Evolutionary conservation across 1,139 yeast species (phyloP).

Genomic region (Suhomyces choctaworum): DNA sequence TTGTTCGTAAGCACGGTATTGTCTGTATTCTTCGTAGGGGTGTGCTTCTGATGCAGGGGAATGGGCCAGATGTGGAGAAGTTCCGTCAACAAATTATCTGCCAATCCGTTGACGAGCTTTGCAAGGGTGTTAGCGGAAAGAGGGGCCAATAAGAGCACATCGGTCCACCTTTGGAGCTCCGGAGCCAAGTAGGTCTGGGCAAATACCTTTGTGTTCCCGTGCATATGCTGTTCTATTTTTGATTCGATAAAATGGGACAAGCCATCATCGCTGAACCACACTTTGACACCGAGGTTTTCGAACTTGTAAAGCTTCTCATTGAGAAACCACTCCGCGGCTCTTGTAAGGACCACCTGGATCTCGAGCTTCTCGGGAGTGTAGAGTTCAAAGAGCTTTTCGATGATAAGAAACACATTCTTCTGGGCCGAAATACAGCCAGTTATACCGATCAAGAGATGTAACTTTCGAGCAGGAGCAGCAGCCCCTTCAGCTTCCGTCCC

Average conservation of each 20-base stretch:
- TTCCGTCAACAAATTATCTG: slow-evolving; percentile 30
- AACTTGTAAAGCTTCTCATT: slow-evolving; percentile 27
- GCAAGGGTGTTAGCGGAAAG: slow-evolving; percentile 33
- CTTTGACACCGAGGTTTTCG: slow-evolving; percentile 28
- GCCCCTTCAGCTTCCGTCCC: neutral
- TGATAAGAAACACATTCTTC: slow-evolving; percentile 27
- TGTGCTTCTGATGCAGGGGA: slow-evolving; percentile 12
- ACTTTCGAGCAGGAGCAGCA: slow-evolving; percentile 17
- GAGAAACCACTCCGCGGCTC: slow-evolving; percentile 31
- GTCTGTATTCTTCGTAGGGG: slow-evolving; percentile 7
- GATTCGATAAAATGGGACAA: slow-evolving; percentile 20
- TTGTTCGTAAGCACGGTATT: slow-evolving; percentile 24
- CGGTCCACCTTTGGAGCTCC: slow-evolving; percentile 32
- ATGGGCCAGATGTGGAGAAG: slow-evolving; percentile 30
- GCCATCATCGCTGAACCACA: slow-evolving; percentile 31
- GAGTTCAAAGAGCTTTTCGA: slow-evolving; percentile 29
- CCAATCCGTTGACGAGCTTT: slow-evolving; percentile 29
- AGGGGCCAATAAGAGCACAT: slow-evolving; percentile 36
- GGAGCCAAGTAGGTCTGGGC: slow-evolving; percentile 11
- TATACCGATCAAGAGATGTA: slow-evolving; percentile 30
- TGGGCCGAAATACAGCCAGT: slow-evolving; percentile 31
- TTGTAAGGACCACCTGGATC: slow-evolving; percentile 31
- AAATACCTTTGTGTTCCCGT: slow-evolving; percentile 1
- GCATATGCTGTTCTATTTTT: slow-evolving; percentile 12
- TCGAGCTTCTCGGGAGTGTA: slow-evolving; percentile 26